Evolutionary conservation across 73 alveolate genomes (phyloP), one percentile per base, ranked within the genome.

Genomic region (Uronychia setigera): DNA sequence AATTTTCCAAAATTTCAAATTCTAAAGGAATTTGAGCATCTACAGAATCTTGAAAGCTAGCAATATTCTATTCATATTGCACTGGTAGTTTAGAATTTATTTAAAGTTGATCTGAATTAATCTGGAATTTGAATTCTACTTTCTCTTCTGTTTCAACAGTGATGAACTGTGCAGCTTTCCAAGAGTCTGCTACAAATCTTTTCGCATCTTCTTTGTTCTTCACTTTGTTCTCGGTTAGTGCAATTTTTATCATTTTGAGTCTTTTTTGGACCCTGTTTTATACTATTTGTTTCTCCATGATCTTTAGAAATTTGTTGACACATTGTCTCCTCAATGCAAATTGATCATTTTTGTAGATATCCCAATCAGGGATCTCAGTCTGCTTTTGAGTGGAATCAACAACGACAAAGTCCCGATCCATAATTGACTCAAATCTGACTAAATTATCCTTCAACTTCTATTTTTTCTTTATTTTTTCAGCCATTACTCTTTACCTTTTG

Each of bases 331-430:
- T 87, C 87, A 95, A 91, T 59, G 96, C 95, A 78, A 96, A 96
- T 60, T 95, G 96, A 89, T 96, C 96, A 91, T 96, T 96, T 87
- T 96, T 93, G 86, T 95, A 95, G 9, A 94, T 87, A 83, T 93
- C 96, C 93, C 96, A 94, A 79, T 92, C 93, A 26, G 99, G 99
- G 30, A 78, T 92, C 74, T 82, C 92, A 77, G 74, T 85, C 79
- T 90, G 86, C 67, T 85, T 90, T 46, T 87, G 80, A 59, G 84
- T 93, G 58, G 97, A 86, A 77, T 86, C 94, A 26, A 92, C 97
- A 29, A 93, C 93, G 59, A 92, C 92, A 80, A 88, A 92, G 77
- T 96, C 99, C 81, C 83, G 84, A 89, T 96, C 98, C 32, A 89
- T 81, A 74, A 81, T 93, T 0, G 96, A 92, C 58, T 74, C 58